Percentiles rank a stretch among this genome's conserved stretches.
phyloP scores from a whole-genome alignment of 768 basidiomycete genomes.

The Rickenella mellea region DNA sequence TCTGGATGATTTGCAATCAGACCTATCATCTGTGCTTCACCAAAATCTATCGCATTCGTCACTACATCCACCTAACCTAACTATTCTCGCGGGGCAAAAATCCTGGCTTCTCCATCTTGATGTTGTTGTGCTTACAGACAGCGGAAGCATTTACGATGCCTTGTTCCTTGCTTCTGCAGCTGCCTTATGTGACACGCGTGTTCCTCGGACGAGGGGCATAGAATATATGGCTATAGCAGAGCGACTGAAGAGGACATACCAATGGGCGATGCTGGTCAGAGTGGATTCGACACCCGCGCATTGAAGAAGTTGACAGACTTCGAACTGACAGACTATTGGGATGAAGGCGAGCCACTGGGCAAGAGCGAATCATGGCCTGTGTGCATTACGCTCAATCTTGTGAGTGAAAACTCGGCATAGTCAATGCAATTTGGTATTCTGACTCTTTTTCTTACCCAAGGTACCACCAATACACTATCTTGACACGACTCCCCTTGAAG shows the following conservation, averaged over 20 bases:
- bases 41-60: slow-evolving; percentile 59
- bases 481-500: slow-evolving; percentile 67
- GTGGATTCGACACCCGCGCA: slow-evolving; percentile 49
- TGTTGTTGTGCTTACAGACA: slow-evolving; percentile 61
- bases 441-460: too few species aligned
- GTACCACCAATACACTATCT: slow-evolving; percentile 54
- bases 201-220: slow-evolving; percentile 63
- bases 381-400: slow-evolving; percentile 69
- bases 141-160: slow-evolving; percentile 69
- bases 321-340: slow-evolving; percentile 83
- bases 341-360: slow-evolving; percentile 61
- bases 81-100: slow-evolving; percentile 45
- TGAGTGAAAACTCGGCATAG: slow-evolving; percentile 25
- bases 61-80: slow-evolving; percentile 56
- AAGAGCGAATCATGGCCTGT: slow-evolving; percentile 67
- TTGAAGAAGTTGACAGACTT: slow-evolving; percentile 60
- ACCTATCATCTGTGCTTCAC: slow-evolving; percentile 54
- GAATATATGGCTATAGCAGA: too few species aligned
- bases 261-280: slow-evolving; percentile 28
- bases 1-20: slow-evolving; percentile 70
- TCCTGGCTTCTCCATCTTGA: slow-evolving; percentile 74
- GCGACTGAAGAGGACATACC: slow-evolving; percentile 3
- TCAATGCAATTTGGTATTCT: not conserved
- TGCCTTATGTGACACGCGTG: slow-evolving; percentile 73
- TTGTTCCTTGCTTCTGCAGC: slow-evolving; percentile 72